A percentile compares a stretch with the other conserved stretches of the same genome.
Conservation (phyloP, 2,329 filamentous ascomycete species). For the Aspergillus intermedius region DNA sequence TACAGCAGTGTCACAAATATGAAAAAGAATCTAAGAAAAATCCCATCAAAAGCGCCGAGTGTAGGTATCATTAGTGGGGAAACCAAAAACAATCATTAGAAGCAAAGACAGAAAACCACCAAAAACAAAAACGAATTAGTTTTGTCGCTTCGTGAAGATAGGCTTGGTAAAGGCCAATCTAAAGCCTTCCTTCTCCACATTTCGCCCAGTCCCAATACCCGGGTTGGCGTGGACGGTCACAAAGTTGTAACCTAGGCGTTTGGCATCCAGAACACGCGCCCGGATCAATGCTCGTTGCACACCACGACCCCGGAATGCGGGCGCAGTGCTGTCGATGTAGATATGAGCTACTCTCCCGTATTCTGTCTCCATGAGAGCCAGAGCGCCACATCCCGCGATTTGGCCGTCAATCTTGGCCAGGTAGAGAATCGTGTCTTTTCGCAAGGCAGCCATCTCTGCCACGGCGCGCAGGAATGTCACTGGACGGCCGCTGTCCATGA, state of each 20-base stretch:
- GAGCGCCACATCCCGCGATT: constrained; percentile 8
- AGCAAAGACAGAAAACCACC: neutral
- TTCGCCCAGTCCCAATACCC: constrained; percentile 10
- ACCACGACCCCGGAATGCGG: constrained; percentile 10
- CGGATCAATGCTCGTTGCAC: constrained; percentile 11
- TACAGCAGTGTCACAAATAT: too few relatives aligned
- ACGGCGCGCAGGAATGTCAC: constrained; percentile 5
- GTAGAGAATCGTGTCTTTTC: constrained; percentile 12
- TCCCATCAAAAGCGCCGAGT: too few relatives aligned
- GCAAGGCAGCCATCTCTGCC: constrained; percentile 7
- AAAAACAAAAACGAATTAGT: neutral
- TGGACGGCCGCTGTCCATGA: constrained; percentile 10
- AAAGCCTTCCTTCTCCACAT: constrained; percentile 13
- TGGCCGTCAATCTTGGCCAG: constrained; percentile 7
- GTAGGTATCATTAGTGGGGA: neutral
- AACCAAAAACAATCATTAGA: neutral
- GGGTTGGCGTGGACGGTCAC: constrained; percentile 9
- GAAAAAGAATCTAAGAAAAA: too few relatives aligned
- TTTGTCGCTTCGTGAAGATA: constrained; percentile 5
- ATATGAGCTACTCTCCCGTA: constrained; percentile 12
- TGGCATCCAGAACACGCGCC: constrained; percentile 10
- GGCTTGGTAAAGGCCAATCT: constrained; percentile 12
- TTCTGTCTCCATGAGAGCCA: constrained; percentile 11
- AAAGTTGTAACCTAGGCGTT: constrained; percentile 7
- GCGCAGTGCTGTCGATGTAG: constrained; percentile 14